These are phyloP conservation scores for Oryza punctata DNA, from an alignment of 176 grass and related monocot genomes.

Conservation along the genomic window DNA sequence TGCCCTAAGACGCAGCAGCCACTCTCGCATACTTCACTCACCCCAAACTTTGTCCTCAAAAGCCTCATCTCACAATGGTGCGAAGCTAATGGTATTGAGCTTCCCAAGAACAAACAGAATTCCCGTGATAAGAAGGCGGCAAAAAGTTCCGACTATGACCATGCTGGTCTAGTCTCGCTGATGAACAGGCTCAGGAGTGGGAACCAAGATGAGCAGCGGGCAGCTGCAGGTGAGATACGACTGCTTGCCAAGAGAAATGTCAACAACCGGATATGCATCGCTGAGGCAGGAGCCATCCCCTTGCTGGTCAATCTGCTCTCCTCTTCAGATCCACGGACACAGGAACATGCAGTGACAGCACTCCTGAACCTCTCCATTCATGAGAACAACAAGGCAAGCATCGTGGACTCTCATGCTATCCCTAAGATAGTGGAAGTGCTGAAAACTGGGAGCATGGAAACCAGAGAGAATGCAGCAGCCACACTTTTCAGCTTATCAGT, in stretches of 20 bases:
- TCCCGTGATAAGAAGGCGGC: conserved; percentile 53
- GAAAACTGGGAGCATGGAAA: conserved; percentile 87
- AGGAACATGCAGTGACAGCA: conserved; percentile 92
- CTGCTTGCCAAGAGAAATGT: conserved; percentile 94
- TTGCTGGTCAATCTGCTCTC: conserved; percentile 79
- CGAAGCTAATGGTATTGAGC: conserved; percentile 87
- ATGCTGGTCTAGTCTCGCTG: conserved; percentile 60
- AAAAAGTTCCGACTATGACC: conserved; percentile 68
- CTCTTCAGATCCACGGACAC: conserved; percentile 73
- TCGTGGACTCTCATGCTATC: conserved; percentile 78
- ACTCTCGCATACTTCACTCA: conserved; percentile 68
- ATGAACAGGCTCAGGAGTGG: conserved; percentile 64
- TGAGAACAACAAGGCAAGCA: conserved; percentile 80
- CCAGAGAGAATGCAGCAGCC: conserved; percentile 94
- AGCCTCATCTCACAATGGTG: conserved; percentile 96
- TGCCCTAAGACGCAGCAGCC: conserved; percentile 87
- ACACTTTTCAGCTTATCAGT: conserved; percentile 90
- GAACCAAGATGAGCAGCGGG: conserved; percentile 73
- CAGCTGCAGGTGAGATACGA: conserved; percentile 92
- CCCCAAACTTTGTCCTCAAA: conserved; percentile 92
- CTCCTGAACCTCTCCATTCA: conserved; percentile 96
- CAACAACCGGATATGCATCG: conserved; percentile 89
- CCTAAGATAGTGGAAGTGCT: conserved; percentile 88
- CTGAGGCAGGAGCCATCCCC: conserved; percentile 83
- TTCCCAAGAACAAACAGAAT: conserved; percentile 59